Evolutionary conservation across 2,329 filamentous ascomycete species (phyloP), one percentile per base, ranked within the genome.

Genomic region (Talaromyces marneffei): DNA sequence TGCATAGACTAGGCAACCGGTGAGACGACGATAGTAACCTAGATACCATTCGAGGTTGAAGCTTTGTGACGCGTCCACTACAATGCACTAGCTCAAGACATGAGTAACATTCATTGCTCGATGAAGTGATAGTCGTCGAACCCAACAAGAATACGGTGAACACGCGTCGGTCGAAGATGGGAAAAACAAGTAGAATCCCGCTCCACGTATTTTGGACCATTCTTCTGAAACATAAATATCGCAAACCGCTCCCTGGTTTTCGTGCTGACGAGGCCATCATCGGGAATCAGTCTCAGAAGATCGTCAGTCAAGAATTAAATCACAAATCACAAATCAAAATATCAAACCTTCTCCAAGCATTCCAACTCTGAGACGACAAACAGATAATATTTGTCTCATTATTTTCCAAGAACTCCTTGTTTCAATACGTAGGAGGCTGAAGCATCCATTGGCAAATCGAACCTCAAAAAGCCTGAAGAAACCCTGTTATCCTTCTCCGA

Each of bases 161-260:
- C 29, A 65, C 67, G 64, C 61, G 66, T 70, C 68, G 70, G 74
- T 74, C 39, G 57, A 39, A 14, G 12, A 55, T 27, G 35, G 27
- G 14, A 33, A 42, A 54, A 52, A 48, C 27, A 33, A 58, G 48
- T 48, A 27, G 25, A 54, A 50, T 44, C 50, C 46, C 20, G 18
- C 42, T 18, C 14, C 56, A 23, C 12, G 25, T 57, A 39, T 14
- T 20, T 39, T 44, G 40, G 29, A 23, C 35, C 42, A 9, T 31
- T 35, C 42, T 71, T 65, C 64, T 68, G 60, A 72, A 73, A 72
- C 74, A 77, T 77, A 77, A 77, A 77, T 77, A 77, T 67, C 67
- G 57, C 65, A 64, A 65, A 63, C 58, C 63, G 61, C 59, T 69
- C 73, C 74, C 66, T 64, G 63, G 65, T 58, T 63, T 67, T 62